Evolutionary conservation across 495 filamentous ascomycete genomes (phyloP).

Genomic region (Lasiosphaeris hirsuta): DNA sequence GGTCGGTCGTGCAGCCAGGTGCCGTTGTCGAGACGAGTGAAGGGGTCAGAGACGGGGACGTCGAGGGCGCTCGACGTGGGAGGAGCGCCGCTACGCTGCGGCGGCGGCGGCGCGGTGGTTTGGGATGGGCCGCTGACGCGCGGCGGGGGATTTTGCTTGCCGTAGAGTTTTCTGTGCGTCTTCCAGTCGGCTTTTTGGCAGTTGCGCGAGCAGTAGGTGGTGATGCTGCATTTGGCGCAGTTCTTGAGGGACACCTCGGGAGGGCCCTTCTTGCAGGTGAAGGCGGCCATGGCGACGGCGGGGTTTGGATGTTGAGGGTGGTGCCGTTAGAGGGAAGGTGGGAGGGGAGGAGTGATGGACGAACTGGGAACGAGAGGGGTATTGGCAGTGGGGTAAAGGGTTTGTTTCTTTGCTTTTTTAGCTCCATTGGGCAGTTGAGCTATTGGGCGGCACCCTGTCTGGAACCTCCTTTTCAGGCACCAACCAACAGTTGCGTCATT

Average conservation of each 20-base stretch:
- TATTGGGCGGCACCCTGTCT: no score
- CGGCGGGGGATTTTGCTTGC: constrained; percentile 5
- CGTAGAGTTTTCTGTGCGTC: constrained; percentile 39
- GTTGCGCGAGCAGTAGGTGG: constrained; percentile 43
- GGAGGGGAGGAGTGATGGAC: no score
- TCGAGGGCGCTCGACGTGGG: constrained; percentile 11
- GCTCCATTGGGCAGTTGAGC: no score
- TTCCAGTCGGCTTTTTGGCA: constrained; percentile 48
- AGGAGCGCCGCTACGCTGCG: no score
- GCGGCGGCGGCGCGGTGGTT: no score
- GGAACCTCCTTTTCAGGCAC: no score
- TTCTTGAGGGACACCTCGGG: constrained; percentile 25
- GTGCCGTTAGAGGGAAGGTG: no score
- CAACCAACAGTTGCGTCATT: no score
- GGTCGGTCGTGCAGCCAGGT: constrained; percentile 40
- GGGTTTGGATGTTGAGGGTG: no score
- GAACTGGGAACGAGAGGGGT: no score
- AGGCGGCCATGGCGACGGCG: neutral
- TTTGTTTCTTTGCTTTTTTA: no score
- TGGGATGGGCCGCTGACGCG: neutral
- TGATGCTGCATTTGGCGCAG: constrained; percentile 40
- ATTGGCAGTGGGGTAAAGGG: no score
- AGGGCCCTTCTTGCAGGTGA: constrained; percentile 16
- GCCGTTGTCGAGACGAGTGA: constrained; percentile 26
- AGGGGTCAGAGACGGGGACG: constrained; percentile 19